Evolutionary conservation across 2,329 filamentous ascomycete species (phyloP).

Genomic region (Penicillium sp.): DNA sequence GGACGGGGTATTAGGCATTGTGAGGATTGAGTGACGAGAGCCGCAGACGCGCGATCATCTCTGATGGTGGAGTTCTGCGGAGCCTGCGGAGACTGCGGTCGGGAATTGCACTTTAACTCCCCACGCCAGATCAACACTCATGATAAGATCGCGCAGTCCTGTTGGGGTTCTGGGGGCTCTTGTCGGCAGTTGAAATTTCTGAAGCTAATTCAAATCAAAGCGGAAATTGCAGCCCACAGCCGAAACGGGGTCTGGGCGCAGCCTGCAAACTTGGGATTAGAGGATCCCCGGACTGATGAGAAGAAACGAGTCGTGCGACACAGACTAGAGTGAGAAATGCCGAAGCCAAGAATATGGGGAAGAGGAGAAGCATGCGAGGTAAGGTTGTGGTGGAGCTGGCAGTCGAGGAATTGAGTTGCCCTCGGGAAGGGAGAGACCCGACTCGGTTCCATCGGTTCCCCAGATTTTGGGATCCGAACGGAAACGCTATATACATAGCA

Average conservation of each 20-base stretch:
- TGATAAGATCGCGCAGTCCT: conserved; percentile 23
- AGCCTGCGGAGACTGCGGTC: conserved; percentile 23
- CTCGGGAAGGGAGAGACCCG: conserved; percentile 21
- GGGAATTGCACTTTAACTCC: conserved; percentile 21
- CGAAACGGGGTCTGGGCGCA: conserved; percentile 2
- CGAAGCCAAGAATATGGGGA: conserved; percentile 1
- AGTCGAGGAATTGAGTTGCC: conserved; percentile 21
- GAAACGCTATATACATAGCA: conserved; percentile 14
- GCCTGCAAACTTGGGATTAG: conserved; percentile 12
- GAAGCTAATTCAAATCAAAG: neutral
- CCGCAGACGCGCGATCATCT: conserved; percentile 33
- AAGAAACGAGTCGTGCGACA: neutral
- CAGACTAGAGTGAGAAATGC: neutral
- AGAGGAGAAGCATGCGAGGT: conserved; percentile 11
- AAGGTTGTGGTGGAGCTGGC: conserved; percentile 22
- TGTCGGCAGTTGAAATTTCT: conserved; percentile 6
- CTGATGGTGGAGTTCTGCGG: conserved; percentile 25
- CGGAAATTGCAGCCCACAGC: conserved; percentile 17
- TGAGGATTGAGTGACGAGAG: conserved; percentile 25
- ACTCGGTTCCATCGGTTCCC: conserved; percentile 17
- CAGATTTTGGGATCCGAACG: conserved; percentile 10
- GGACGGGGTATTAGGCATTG: conserved; percentile 37
- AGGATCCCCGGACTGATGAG: conserved; percentile 16
- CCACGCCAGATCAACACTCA: conserved; percentile 30
- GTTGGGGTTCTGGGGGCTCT: conserved; percentile 1